Evolutionary conservation across 75 land plant genomes (phyloP).

Genomic region (Chamaecyparis obtusa): DNA sequence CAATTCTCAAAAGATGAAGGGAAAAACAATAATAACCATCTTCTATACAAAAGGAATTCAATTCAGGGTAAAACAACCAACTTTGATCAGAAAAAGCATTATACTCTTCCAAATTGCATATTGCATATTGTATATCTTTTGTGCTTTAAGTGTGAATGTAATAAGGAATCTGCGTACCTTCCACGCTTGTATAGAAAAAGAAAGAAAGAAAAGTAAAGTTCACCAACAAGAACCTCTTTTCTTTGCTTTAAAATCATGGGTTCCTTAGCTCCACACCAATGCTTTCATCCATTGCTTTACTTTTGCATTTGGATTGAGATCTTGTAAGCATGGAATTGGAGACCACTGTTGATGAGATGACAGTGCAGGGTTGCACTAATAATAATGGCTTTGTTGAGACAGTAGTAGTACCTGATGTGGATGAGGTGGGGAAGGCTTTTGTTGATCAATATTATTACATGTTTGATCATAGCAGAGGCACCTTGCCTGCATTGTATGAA

Average conservation of each 20-base stretch:
- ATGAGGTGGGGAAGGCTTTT: slow-evolving; percentile 20
- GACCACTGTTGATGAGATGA: neutral
- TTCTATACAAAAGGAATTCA: neutral
- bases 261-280: too few species aligned
- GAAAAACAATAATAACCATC: neutral
- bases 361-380: neutral
- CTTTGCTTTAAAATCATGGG: neutral
- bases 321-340: neutral
- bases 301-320: neutral
- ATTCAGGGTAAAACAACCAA: neutral
- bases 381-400: neutral
- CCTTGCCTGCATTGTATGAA: slow-evolving; percentile 18
- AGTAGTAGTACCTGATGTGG: neutral
- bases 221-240: neutral
- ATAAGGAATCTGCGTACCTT: neutral
- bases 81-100: neutral
- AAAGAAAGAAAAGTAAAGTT: neutral
- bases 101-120: neutral
- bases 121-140: neutral
- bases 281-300: neutral
- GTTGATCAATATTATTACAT: slow-evolving; percentile 21
- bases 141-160: neutral
- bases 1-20: neutral
- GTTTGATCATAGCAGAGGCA: slow-evolving; percentile 22
- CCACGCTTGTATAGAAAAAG: neutral